Conservation (phyloP, 2,329 filamentous ascomycete genomes). For the Esteya vermicola region DNA sequence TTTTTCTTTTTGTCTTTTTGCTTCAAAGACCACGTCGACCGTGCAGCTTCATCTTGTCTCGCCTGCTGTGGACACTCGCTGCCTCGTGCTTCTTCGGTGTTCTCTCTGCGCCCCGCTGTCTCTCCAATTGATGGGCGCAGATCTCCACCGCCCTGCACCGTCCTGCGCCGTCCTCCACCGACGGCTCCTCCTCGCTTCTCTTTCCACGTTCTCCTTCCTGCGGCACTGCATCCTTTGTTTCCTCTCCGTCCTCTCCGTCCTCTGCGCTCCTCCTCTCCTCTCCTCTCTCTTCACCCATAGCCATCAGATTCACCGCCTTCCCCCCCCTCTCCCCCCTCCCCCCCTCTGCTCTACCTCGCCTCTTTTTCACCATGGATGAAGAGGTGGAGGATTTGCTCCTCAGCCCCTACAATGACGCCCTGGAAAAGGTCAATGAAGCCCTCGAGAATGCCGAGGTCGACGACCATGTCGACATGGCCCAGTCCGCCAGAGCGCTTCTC, state of each 20-base stretch:
- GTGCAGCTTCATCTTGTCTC: too few relatives aligned
- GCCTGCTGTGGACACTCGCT: neutral
- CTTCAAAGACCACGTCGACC: too few relatives aligned
- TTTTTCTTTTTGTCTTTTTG: neutral
- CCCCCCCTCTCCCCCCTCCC: neutral
- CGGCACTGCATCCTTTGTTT: too few relatives aligned
- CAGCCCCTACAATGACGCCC: conserved; percentile 35
- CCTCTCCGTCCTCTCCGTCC: too few relatives aligned
- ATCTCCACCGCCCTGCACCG: too few relatives aligned
- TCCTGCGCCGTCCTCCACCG: too few relatives aligned
- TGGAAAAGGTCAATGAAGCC: conserved; percentile 33
- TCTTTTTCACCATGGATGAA: conserved; percentile 10
- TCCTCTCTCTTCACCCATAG: neutral
- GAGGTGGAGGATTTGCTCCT: conserved; percentile 27
- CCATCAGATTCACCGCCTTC: neutral
- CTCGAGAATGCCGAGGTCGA: conserved; percentile 28
- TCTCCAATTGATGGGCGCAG: too few relatives aligned
- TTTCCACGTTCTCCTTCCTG: neutral
- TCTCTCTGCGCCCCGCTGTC: neutral
- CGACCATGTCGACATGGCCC: conserved; percentile 30
- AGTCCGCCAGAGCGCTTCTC: conserved; percentile 24
- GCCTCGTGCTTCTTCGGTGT: neutral
- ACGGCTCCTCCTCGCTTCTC: neutral
- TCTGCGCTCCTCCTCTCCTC: too few relatives aligned
- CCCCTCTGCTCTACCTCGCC: neutral